Conservation (phyloP, 768 basidiomycete species). For the Lactarius vividus region DNA sequence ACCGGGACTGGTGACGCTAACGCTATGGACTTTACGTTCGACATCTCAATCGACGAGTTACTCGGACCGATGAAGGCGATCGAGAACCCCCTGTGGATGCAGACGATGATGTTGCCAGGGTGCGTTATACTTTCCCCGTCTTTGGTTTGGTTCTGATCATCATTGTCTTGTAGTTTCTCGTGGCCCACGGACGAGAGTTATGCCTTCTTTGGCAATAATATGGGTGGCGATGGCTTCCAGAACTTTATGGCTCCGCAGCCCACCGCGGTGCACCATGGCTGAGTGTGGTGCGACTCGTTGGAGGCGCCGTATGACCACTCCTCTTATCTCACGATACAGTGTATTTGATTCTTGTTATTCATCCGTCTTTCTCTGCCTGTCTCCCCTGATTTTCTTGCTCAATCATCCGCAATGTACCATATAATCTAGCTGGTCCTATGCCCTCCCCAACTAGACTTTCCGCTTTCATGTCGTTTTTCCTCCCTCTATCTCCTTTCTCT, state of each 20-base stretch:
- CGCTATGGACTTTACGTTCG: conserved; percentile 23
- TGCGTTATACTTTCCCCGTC: conserved; percentile 31
- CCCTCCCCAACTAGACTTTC: background rate
- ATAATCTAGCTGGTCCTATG: background rate
- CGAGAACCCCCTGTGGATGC: conserved; percentile 71
- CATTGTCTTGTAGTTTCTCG: conserved; percentile 14
- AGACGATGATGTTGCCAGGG: conserved; percentile 87
- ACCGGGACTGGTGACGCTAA: background rate
- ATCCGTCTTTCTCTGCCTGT: background rate
- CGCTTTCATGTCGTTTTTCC: background rate
- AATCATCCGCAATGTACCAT: background rate
- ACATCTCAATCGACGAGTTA: conserved; percentile 41
- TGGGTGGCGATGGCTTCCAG: background rate
- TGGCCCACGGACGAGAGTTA: conserved; percentile 21
- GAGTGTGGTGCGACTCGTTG: background rate
- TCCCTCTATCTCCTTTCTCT: background rate
- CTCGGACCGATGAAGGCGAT: conserved; percentile 72
- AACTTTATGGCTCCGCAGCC: background rate
- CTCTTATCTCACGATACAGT: background rate
- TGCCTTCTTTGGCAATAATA: background rate
- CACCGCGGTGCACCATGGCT: conserved; percentile 1
- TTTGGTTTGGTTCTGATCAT: background rate
- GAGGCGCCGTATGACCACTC: background rate
- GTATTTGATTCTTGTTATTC: background rate
- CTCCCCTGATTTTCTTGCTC: background rate